A percentile compares a stretch with the other conserved stretches of the same genome.
Evolutionary conservation across 108 stramenopile genomes (phyloP).

Genomic region (Stephanodiscus triporus): DNA sequence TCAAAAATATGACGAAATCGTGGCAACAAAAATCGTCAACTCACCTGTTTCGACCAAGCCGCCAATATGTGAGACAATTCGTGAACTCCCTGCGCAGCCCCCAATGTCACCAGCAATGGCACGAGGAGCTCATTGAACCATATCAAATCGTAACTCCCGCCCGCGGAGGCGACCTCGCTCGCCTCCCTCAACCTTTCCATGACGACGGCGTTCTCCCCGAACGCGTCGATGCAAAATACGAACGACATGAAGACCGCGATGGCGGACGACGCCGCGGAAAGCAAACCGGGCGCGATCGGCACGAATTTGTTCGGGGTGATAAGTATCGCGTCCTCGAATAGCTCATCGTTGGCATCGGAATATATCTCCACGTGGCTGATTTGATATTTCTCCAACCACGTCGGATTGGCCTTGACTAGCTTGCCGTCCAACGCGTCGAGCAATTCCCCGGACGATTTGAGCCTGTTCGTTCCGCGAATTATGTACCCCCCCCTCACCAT

Average conservation of each 20-base stretch:
- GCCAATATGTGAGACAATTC: constrained; percentile 62
- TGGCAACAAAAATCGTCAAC: constrained; percentile 14
- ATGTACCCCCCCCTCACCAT: constrained; percentile 58
- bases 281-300: constrained; percentile 16
- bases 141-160: constrained; percentile 29
- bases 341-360: constrained; percentile 29
- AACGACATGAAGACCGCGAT: constrained; percentile 42
- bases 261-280: constrained; percentile 23
- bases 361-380: constrained; percentile 45
- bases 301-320: constrained; percentile 54
- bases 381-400: constrained; percentile 45
- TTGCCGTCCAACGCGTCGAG: constrained; percentile 47
- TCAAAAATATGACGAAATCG: not conserved
- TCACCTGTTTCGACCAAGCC: constrained; percentile 49
- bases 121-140: constrained; percentile 65
- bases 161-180: constrained; percentile 29
- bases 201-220: constrained; percentile 48
- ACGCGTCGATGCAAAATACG: constrained; percentile 53
- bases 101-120: constrained; percentile 52
- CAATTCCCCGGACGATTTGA: constrained; percentile 30
- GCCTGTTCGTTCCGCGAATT: constrained; percentile 55
- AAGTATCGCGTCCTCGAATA: constrained; percentile 43
- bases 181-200: constrained; percentile 49
- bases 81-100: constrained; percentile 52
- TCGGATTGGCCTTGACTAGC: constrained; percentile 30